Evolutionary conservation across 495 filamentous ascomycete genomes (phyloP).

Genomic region (Penicillium robsamsonii): DNA sequence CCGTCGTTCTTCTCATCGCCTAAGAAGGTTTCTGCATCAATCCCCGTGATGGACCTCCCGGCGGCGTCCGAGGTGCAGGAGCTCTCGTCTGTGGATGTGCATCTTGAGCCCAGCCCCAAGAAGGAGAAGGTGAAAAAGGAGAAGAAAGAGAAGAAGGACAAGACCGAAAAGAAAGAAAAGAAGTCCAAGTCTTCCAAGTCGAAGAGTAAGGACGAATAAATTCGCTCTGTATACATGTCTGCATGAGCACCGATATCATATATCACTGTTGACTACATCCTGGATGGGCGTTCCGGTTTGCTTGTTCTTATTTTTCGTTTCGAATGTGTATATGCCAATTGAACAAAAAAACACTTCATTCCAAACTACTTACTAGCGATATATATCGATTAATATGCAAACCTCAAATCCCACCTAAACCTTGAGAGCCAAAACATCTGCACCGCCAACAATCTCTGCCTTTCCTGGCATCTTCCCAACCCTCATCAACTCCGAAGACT

Average conservation of each 20-base stretch:
- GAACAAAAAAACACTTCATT: constrained; percentile 11
- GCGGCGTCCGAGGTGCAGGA: constrained; percentile 14
- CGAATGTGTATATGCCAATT: constrained; percentile 27
- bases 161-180: constrained; percentile 22
- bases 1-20: constrained; percentile 16
- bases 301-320: constrained; percentile 14
- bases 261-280: constrained; percentile 17
- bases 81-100: constrained; percentile 21
- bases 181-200: constrained; percentile 22
- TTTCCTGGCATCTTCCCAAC: constrained; percentile 78
- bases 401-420: constrained; percentile 7
- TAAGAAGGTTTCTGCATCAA: constrained; percentile 15
- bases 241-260: constrained; percentile 10
- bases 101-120: constrained; percentile 17
- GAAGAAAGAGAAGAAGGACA: constrained; percentile 26
- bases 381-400: not conserved
- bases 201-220: constrained; percentile 26
- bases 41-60: constrained; percentile 23
- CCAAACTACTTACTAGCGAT: not conserved
- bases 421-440: constrained; percentile 65
- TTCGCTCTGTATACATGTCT: constrained; percentile 7
- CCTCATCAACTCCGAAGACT: constrained; percentile 84
- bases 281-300: constrained; percentile 30
- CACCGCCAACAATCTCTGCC: constrained; percentile 66
- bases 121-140: constrained; percentile 20